Percentiles rank a stretch among this genome's conserved stretches.
Evolutionary conservation across 305 asterid species (phyloP).

Genomic region (Fraxinus nigra): DNA sequence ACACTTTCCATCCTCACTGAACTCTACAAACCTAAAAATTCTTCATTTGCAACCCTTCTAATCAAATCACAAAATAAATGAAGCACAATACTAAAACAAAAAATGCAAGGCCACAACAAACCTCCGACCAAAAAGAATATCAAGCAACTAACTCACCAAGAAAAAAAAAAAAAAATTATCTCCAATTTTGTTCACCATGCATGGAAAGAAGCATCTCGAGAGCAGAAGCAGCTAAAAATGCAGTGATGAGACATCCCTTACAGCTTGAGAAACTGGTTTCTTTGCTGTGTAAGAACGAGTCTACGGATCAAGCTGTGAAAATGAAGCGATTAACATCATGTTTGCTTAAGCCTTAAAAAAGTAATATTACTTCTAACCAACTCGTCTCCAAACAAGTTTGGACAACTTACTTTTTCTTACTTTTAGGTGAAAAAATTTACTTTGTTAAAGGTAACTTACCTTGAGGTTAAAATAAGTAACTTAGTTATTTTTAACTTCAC

Average conservation of each 20-base stretch:
- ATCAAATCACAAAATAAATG: neutral
- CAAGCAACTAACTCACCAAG: slow-evolving; percentile 31
- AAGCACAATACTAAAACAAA: neutral
- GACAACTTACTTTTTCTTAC: neutral
- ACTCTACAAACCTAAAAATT: neutral
- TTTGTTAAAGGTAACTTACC: neutral
- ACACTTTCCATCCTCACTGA: neutral
- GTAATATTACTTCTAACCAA: neutral
- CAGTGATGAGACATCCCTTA: slow-evolving; percentile 46
- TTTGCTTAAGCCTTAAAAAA: neutral
- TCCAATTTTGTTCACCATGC: slow-evolving; percentile 19
- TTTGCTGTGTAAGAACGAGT: slow-evolving; percentile 24
- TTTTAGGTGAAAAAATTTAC: neutral
- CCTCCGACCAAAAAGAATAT: slow-evolving; percentile 43
- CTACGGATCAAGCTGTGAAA: slow-evolving; percentile 11
- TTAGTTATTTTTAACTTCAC: neutral
- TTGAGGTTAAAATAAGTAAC: neutral
- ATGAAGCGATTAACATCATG: neutral
- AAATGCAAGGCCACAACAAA: neutral
- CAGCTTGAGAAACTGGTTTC: slow-evolving; percentile 25
- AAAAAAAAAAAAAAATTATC: neutral
- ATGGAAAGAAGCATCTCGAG: slow-evolving; percentile 34
- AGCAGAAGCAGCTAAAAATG: slow-evolving; percentile 60
- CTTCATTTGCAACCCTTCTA: neutral
- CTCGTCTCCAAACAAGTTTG: neutral